Base-by-base conservation (phyloP, 257 asterid species). In the Lycium barbarum region DNA sequence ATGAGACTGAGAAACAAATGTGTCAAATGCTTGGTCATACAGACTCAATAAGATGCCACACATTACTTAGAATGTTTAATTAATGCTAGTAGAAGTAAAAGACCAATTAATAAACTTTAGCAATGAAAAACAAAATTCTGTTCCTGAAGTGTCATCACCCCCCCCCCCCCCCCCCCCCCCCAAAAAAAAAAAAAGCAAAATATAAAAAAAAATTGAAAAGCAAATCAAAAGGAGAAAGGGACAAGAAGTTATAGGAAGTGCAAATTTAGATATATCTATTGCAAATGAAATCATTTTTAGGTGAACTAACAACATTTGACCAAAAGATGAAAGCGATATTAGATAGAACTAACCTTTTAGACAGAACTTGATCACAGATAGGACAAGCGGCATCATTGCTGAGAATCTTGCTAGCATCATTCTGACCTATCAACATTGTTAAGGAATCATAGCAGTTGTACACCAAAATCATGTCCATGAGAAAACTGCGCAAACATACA, bases 361-460 rank as follows among this genome's bases (percentile, higher is more conserved):
- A 96, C 79, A 96, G 99, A 88, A 96, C 98, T 92, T 94, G 99
- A 91, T 96, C 98, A 87, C 98, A 96, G 58, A 96, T 91, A 68
- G 98, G 99, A 88, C 99, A 96, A 85, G 98, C 93, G 74, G 95
- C 98, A 87, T 96, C 97, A 88, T 81, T 93, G 80, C 93, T 89
- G 87, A 96, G 95, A 87, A 96, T 93, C 89, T 95, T 96, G 84
- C 90, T 86, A 76, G 99, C 98, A 90, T 96, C 99, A 83, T 92
- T 98, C n/a, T 90, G 87, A 90, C 99, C 99, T 96, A 86, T 86
- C 55, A 36, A 83, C 35, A 54, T 88, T 84, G 86, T 93, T 90
- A 92, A 92, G 95, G 94, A 90, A 88, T 89, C 83, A 84, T 76
- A 76, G 47, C 65, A 51, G 47, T 70, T 81, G 81, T 54, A 81